Base-by-base conservation (phyloP, 495 filamentous ascomycete genomes). In the Parathielavia hyrcaniae region DNA sequence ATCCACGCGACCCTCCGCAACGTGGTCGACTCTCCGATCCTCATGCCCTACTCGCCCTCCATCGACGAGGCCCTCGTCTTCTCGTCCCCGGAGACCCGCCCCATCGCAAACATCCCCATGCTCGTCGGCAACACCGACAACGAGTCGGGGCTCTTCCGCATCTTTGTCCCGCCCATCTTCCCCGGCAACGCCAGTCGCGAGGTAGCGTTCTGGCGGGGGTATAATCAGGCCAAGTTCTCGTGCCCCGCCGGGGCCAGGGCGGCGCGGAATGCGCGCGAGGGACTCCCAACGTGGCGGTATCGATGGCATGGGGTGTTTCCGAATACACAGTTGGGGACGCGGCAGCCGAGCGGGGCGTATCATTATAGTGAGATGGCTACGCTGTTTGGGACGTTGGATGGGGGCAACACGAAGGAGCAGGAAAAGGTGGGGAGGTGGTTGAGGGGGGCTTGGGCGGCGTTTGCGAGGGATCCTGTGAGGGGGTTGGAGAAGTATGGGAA, bases 261-360 rank as follows among this genome's bases (percentile, higher is more conserved):
- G 12, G 65, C 62, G 34, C 68, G 66, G 26, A 71, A 71, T 8
- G 53, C 64, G 26, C 4, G 6, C 9, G 60, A 68, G 32, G 62
- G 59, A 17, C 67, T 71, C n/a, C 75, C 79, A 0, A 71, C 69
- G 14, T 83, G 79, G 78, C 72, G 73, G 19, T 81, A 77, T 57
- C 74, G 77, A 40, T 83, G 79, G 57, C 74, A 77, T 44, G 78
- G 72, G 9, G 72, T 75, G 50, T 83, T 75, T 66, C 67, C 71
- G 1, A 79, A 78, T 59, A 67, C 73, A 12, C 62, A 64, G 8
- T 65, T 81, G 22, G 61, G 47, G 41, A 55, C 50, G n/a, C 74
- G 75, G 40, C 74, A 73, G 1, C 66, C 63, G 19, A 75, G 72
- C 41, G 76, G 76, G 4, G 71, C 77, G 1, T 81, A 75, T 59